Evolutionary conservation across 495 filamentous ascomycete species (phyloP).

Genomic region (Penicillium pancosmium): DNA sequence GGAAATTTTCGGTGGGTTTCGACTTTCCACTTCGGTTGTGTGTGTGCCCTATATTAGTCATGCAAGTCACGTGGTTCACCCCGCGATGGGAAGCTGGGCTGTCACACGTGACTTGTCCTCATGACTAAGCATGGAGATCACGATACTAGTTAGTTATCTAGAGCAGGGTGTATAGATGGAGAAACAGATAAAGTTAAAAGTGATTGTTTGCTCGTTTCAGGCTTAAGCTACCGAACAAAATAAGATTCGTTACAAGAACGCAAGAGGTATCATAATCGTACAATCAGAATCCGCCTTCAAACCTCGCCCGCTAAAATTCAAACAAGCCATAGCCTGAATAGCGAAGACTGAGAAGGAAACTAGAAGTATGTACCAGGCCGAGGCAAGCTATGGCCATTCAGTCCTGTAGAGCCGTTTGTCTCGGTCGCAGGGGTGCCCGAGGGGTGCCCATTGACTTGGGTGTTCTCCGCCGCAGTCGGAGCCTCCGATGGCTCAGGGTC

Average conservation of each 20-base stretch:
- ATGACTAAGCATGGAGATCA: not conserved
- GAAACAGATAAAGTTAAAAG: not conserved
- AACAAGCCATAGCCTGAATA: slow-evolving; percentile 27
- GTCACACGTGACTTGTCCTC: too few relatives aligned
- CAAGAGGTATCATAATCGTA: slow-evolving; percentile 57
- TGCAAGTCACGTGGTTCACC: not conserved
- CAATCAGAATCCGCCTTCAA: slow-evolving; percentile 48
- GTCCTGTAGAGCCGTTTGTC: slow-evolving; percentile 29
- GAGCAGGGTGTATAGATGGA: not conserved
- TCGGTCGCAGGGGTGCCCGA: slow-evolving; percentile 23
- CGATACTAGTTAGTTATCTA: too few relatives aligned
- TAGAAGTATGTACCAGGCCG: slow-evolving; percentile 53
- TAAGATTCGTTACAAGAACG: slow-evolving; percentile 37
- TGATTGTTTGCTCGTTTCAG: slow-evolving; percentile 2
- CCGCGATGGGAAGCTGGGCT: not conserved
- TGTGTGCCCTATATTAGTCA: slow-evolving; percentile 51
- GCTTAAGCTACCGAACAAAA: slow-evolving; percentile 23
- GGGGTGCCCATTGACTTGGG: slow-evolving; percentile 40
- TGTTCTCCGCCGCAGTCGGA: not conserved
- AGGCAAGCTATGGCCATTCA: slow-evolving; percentile 45
- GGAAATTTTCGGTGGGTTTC: slow-evolving; percentile 32
- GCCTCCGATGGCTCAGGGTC: slow-evolving; percentile 40
- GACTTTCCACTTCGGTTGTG: slow-evolving; percentile 36
- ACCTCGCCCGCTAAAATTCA: slow-evolving; percentile 25
- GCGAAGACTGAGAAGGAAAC: slow-evolving; percentile 29